These are phyloP conservation scores for Podaxis pistillaris DNA, from an alignment of 768 basidiomycete species.

Conservation along the genomic window DNA sequence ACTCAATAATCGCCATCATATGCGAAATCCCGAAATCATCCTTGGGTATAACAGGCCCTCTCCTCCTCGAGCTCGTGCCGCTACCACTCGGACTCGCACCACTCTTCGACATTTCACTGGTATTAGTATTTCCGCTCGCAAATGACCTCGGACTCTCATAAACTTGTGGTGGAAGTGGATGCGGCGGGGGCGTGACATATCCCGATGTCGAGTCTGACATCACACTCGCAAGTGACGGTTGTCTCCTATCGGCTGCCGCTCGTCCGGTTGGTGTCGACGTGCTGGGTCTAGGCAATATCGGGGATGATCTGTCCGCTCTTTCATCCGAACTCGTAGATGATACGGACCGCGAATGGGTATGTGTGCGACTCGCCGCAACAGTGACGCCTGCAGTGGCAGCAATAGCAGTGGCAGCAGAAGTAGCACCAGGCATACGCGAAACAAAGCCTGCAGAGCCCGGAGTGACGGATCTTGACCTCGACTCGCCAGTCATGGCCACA, in stretches of 20 bases:
- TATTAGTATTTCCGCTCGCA: not conserved
- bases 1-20: conserved; percentile 89
- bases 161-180: conserved; percentile 22
- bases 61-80: conserved; percentile 31
- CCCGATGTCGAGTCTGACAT: conserved; percentile 57
- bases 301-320: conserved; percentile 4
- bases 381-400: conserved; percentile 6
- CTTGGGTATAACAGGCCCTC: conserved; percentile 52
- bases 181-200: conserved; percentile 40
- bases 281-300: conserved; percentile 18
- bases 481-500: conserved; percentile 15
- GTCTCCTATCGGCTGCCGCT: conserved; percentile 29
- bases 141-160: conserved; percentile 24
- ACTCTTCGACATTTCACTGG: not conserved
- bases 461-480: conserved; percentile 40
- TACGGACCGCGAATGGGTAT: not conserved
- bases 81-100: not conserved
- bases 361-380: conserved; percentile 13
- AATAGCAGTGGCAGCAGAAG: conserved; percentile 11
- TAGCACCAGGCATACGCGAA: conserved; percentile 21
- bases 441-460: conserved; percentile 35
- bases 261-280: conserved; percentile 34
- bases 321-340: conserved; percentile 2
- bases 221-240: conserved; percentile 75
- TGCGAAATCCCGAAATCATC: conserved; percentile 85